phyloP scores from a whole-genome alignment of 176 grass and related monocot species.

The Phragmites australis region DNA sequence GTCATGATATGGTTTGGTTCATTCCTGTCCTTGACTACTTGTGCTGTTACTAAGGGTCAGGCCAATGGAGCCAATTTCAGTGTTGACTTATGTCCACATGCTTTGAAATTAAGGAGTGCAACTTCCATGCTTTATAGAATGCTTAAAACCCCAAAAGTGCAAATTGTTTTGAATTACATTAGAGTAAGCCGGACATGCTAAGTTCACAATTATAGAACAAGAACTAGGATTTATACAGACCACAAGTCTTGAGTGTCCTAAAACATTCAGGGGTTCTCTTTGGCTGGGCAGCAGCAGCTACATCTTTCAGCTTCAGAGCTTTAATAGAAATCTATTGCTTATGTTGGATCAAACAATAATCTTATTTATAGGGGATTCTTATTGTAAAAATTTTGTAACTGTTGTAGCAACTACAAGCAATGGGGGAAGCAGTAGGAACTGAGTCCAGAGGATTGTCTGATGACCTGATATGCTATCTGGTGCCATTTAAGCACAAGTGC shows the following conservation, averaged over 20 bases:
- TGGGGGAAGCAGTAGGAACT: slow-evolving; percentile 69
- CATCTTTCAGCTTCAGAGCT: slow-evolving; percentile 10
- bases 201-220: background rate
- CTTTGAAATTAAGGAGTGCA: background rate
- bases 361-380: background rate
- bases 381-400: slow-evolving; percentile 27
- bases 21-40: background rate
- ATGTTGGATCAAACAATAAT: background rate
- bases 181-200: background rate
- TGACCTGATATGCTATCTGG: slow-evolving; percentile 74
- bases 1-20: background rate
- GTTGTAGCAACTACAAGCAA: slow-evolving; percentile 73
- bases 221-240: background rate
- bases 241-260: background rate
- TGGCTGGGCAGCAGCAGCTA: background rate
- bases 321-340: slow-evolving; percentile 3
- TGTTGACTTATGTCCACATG: background rate
- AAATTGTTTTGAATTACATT: background rate
- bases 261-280: background rate
- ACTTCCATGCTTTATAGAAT: background rate
- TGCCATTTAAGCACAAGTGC: slow-evolving; percentile 46
- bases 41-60: background rate
- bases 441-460: slow-evolving; percentile 82
- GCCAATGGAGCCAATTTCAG: background rate
- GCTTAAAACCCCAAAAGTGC: background rate